phyloP scores from a whole-genome alignment of 2,329 filamentous ascomycete genomes.

The Penicillium sumatraense region DNA sequence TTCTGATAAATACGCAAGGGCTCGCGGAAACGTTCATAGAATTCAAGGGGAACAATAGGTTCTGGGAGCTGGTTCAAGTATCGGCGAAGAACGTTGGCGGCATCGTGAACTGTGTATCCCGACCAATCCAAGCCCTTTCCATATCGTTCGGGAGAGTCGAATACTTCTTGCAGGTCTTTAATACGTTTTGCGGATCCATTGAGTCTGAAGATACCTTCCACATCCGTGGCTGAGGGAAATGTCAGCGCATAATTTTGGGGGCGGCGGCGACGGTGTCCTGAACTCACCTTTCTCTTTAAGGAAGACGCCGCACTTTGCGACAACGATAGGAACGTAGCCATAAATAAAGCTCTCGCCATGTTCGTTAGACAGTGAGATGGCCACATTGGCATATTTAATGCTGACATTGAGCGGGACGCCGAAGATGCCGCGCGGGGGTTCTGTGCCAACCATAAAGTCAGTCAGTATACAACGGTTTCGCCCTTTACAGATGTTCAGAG shows the following conservation, averaged over 20 bases:
- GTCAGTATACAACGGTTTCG: no score
- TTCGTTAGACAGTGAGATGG: conserved; percentile 92
- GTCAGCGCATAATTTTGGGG: conserved; percentile 25
- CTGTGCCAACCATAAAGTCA: no score
- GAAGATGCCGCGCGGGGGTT: conserved; percentile 76
- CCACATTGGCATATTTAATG: conserved; percentile 97
- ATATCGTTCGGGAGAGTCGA: conserved; percentile 93
- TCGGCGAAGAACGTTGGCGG: conserved; percentile 90
- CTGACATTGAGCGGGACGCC: conserved; percentile 90
- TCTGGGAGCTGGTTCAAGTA: conserved; percentile 97
- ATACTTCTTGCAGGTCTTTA: conserved; percentile 89
- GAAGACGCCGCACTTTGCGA: conserved; percentile 96
- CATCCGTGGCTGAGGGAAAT: conserved; percentile 74
- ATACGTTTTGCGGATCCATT: conserved; percentile 97
- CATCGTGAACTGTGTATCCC: conserved; percentile 97
- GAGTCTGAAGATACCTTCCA: conserved; percentile 95
- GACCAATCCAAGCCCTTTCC: conserved; percentile 97
- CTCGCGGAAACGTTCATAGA: conserved; percentile 89
- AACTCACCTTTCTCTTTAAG: conserved; percentile 91
- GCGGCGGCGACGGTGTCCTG: conserved; percentile 30
- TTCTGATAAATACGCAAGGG: conserved; percentile 73
- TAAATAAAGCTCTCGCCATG: conserved; percentile 96
- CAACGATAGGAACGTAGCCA: conserved; percentile 96
- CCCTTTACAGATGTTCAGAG: neutral
- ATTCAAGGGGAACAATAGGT: conserved; percentile 90